These are phyloP conservation scores for Zalaria obscura DNA, from an alignment of 2,329 filamentous ascomycete species.

Conservation along the genomic window DNA sequence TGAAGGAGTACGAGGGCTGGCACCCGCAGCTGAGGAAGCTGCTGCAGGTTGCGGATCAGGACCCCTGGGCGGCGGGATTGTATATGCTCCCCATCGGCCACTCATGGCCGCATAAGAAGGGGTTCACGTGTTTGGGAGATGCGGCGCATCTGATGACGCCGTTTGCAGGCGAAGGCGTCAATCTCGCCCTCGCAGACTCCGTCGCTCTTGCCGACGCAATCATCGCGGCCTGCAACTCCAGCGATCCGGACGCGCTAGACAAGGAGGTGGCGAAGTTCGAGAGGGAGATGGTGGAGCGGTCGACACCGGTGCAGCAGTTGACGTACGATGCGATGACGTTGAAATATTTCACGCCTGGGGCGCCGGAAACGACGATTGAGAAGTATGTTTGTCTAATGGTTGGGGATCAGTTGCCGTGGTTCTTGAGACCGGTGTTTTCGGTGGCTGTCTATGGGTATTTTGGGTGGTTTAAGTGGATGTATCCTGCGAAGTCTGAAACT, in stretches of 20 bases:
- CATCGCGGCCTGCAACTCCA: constrained; percentile 9
- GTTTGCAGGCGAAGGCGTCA: constrained; percentile 21
- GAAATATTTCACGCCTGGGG: constrained; percentile 34
- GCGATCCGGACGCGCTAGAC: neutral
- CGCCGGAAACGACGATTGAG: constrained; percentile 30
- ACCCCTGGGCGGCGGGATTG: constrained; percentile 14
- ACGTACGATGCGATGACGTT: constrained; percentile 31
- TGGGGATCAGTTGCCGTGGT: constrained; percentile 9
- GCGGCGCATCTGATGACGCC: constrained; percentile 26
- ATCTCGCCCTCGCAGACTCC: constrained; percentile 22
- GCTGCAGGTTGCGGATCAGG: constrained; percentile 11
- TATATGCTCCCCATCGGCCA: constrained; percentile 26
- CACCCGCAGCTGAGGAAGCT: constrained; percentile 13
- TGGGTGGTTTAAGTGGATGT: constrained; percentile 5
- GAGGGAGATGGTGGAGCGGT: constrained; percentile 21
- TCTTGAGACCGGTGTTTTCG: constrained; percentile 8
- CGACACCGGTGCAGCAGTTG: constrained; percentile 17
- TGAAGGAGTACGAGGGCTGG: constrained; percentile 17
- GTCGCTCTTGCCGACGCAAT: constrained; percentile 21
- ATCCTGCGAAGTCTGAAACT: neutral
- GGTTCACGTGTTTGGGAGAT: constrained; percentile 27
- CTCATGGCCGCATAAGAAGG: constrained; percentile 20
- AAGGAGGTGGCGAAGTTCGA: constrained; percentile 20
- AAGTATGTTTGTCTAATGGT: constrained; percentile 14
- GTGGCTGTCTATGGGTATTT: constrained; percentile 16